phyloP scores from a whole-genome alignment of 139 green algal genomes.

The Chlorella sp. region DNA sequence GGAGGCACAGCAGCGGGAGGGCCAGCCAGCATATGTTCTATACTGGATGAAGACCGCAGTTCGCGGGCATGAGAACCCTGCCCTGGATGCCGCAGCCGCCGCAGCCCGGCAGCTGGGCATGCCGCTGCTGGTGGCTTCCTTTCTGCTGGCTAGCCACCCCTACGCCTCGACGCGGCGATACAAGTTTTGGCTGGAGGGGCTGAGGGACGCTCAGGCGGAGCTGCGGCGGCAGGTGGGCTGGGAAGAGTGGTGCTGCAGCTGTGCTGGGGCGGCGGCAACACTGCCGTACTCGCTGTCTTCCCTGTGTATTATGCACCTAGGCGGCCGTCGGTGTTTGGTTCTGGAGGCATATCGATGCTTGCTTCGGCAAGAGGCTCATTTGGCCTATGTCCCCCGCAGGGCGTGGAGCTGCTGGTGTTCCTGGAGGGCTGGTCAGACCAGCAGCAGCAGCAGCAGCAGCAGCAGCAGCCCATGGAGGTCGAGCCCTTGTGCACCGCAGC shows the following conservation, averaged over 20 bases:
- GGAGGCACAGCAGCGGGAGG: no score
- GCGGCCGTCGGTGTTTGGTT: no score
- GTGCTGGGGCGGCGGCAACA: no score
- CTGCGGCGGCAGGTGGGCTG: slow-evolving; percentile 14
- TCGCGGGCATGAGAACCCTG: slow-evolving; percentile 20
- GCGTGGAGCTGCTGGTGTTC: slow-evolving; percentile 11
- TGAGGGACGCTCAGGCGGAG: slow-evolving; percentile 16
- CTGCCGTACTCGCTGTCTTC: no score
- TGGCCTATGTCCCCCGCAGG: no score
- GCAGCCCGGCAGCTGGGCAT: neutral
- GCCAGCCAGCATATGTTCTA: neutral
- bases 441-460: neutral
- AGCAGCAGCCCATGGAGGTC: neutral
- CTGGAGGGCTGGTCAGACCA: neutral
- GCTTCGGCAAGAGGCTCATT: no score
- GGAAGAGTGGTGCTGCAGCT: neutral
- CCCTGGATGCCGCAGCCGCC: slow-evolving; percentile 7
- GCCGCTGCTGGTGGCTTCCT: slow-evolving; percentile 22
- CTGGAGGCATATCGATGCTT: no score
- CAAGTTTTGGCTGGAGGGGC: slow-evolving; percentile 1
- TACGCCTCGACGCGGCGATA: neutral
- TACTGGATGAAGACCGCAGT: slow-evolving; percentile 34
- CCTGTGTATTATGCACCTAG: no score
- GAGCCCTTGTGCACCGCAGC: neutral
- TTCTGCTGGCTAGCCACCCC: slow-evolving; percentile 25